Conservation (phyloP, 108 stramenopile genomes). For the Nitzschia sp. region DNA sequence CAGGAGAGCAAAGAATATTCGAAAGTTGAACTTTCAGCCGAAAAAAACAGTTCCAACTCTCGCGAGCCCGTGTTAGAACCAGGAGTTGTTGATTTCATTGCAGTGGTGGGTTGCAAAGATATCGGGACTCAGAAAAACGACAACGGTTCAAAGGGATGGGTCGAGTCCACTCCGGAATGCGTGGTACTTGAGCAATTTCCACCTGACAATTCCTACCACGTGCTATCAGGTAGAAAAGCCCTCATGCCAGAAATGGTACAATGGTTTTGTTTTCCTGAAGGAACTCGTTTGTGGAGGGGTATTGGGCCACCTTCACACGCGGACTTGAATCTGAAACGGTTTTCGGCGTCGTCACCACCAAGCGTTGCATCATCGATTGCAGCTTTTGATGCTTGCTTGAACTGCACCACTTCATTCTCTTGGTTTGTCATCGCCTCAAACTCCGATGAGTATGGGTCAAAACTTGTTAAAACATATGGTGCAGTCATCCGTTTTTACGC, state of each 20-base stretch:
- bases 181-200: conserved; percentile 81
- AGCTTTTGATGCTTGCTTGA: conserved; percentile 78
- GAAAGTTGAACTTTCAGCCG: not conserved
- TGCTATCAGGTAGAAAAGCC: conserved; percentile 53
- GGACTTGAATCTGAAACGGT: conserved; percentile 71
- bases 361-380: conserved; percentile 56
- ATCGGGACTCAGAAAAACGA: conserved; percentile 77
- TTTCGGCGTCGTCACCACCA: conserved; percentile 63
- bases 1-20: not conserved
- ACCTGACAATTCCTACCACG: conserved; percentile 72
- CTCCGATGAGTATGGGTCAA: conserved; percentile 81
- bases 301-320: conserved; percentile 64
- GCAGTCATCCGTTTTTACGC: conserved; percentile 84
- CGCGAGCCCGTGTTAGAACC: conserved; percentile 71
- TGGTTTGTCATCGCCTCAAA: conserved; percentile 89
- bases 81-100: conserved; percentile 78
- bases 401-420: conserved; percentile 79
- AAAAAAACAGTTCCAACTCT: not conserved
- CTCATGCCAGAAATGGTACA: conserved; percentile 71
- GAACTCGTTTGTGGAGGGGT: conserved; percentile 80
- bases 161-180: conserved; percentile 77
- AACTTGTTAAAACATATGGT: conserved; percentile 76
- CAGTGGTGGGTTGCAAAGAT: conserved; percentile 76
- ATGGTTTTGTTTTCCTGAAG: conserved; percentile 91
- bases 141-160: conserved; percentile 81